Conservation (phyloP, 2,329 filamentous ascomycete species). For the Aspergillus sp. region DNA sequence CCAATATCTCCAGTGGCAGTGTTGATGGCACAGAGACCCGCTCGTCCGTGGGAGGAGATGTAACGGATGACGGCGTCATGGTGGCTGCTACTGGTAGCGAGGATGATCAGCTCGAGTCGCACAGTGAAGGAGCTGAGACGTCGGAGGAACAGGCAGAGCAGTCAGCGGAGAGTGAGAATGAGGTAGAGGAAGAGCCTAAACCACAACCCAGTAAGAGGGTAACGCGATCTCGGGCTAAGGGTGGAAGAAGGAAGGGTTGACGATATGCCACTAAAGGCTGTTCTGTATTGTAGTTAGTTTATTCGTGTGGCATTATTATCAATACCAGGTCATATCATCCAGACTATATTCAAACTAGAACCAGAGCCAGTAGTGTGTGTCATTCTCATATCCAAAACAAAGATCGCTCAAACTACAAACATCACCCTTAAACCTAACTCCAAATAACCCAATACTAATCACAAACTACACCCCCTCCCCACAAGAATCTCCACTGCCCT, state of each 20-base stretch:
- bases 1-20: constrained; percentile 18
- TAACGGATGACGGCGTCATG: constrained; percentile 31
- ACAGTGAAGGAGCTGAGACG: constrained; percentile 24
- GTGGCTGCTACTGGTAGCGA: constrained; percentile 26
- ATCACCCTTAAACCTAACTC: not conserved
- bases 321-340: not conserved
- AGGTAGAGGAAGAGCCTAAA: constrained; percentile 15
- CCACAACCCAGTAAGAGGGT: constrained; percentile 16
- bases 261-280: not conserved
- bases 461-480: not conserved
- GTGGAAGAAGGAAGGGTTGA: constrained; percentile 28
- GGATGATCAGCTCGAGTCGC: constrained; percentile 29
- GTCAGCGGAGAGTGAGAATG: constrained; percentile 10
- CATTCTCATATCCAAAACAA: no score
- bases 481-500: constrained; percentile 19
- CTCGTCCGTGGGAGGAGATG: constrained; percentile 25
- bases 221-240: constrained; percentile 29
- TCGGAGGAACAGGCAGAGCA: constrained; percentile 6
- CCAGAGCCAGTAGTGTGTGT: no score
- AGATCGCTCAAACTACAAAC: not conserved
- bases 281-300: not conserved
- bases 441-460: not conserved
- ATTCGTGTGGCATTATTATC: not conserved
- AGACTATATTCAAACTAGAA: not conserved
- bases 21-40: constrained; percentile 21